Base-by-base conservation (phyloP, 768 basidiomycete genomes). In the Cystobasidium onofrii region DNA sequence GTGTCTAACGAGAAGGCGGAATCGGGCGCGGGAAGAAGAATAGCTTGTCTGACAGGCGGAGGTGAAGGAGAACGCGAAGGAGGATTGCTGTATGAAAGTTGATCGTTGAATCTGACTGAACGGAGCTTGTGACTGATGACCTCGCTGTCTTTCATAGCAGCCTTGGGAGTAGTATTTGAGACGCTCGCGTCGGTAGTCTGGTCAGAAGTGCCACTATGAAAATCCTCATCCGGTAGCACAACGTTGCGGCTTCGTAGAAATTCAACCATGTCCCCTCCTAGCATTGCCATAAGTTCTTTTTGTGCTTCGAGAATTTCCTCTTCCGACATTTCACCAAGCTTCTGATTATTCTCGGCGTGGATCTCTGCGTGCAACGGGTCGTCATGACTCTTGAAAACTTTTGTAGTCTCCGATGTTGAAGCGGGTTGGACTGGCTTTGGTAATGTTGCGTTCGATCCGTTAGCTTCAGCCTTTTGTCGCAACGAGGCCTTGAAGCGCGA, bases 61-160 rank as follows among this genome's bases (percentile, higher is more conserved):
- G 69, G 69, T 10, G 69, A 71, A 39, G 69, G 69, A 20, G 69
- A 71, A 15, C 44, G 69, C 39, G 69, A 71, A 23, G 69, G 69
- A 12, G 69, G 69, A 44, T 71, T 71, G 36, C 69, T 71, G 69
- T 41, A 71, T 6, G 29, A 31, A 4, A 71, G 18, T 12, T 71
- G 12, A 9, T 71, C 69, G 34, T 71, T 71, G 69, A 71, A 71
- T 20, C 69, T 46, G 7, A 71, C 69, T 36, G 44, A 9, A 10
- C 44, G 55, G 44, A 15, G 63, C 23, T 20, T 60, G 6, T 46
- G 63, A 13, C 33, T 34, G 10, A 12, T 10, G 12, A 34, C 34
- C 17, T 39, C 36, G 63, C 61, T 27, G 33, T n/a, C n/a, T 46
- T 27, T 34, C 3, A 13, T 20, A 27, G 36, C 63, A 64, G 2